Percentiles rank a stretch among this genome's conserved stretches.
Conservation (phyloP, 1,284 basidiomycete genomes). For the Ustilago lituana region DNA sequence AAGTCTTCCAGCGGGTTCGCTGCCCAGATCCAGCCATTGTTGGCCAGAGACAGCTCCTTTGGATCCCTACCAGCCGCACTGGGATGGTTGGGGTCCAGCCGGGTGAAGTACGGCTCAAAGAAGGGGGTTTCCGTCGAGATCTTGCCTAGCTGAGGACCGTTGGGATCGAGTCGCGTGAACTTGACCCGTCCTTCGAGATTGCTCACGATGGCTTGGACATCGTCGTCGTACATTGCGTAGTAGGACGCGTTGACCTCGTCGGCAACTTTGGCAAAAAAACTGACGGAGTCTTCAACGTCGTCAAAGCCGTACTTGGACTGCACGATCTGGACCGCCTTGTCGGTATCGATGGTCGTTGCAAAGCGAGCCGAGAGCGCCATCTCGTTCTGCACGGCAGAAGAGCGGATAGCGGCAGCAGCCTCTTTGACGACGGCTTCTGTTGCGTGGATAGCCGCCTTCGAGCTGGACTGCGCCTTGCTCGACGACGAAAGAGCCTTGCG, state of each 20-base stretch:
- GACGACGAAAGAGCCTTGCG: constrained; percentile 17
- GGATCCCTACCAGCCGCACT: constrained; percentile 71
- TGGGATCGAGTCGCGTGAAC: constrained; percentile 54
- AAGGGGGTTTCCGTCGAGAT: constrained; percentile 52
- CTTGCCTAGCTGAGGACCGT: constrained; percentile 55
- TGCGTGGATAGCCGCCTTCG: constrained; percentile 3
- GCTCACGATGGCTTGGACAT: constrained; percentile 52
- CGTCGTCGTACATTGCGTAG: constrained; percentile 58
- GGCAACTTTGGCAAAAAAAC: constrained; percentile 39
- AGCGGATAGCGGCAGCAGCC: constrained; percentile 30
- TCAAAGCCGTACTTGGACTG: constrained; percentile 20
- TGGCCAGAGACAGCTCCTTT: constrained; percentile 78
- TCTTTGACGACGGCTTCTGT: constrained; percentile 16
- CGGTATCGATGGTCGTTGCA: constrained; percentile 48
- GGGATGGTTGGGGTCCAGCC: constrained; percentile 56
- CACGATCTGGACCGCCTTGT: constrained; percentile 37
- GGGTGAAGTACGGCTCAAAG: constrained; percentile 62
- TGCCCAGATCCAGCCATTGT: constrained; percentile 99
- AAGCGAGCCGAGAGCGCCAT: constrained; percentile 51
- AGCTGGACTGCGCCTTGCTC: constrained; percentile 9
- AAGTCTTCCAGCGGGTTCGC: constrained; percentile 95
- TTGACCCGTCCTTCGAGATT: constrained; percentile 57
- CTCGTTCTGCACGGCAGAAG: constrained; percentile 48
- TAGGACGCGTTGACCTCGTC: constrained; percentile 54
- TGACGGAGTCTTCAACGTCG: constrained; percentile 23